Evolutionary conservation across 2,329 filamentous ascomycete genomes (phyloP), one percentile per base, ranked within the genome.

Genomic region (Xylariaceae sp.): DNA sequence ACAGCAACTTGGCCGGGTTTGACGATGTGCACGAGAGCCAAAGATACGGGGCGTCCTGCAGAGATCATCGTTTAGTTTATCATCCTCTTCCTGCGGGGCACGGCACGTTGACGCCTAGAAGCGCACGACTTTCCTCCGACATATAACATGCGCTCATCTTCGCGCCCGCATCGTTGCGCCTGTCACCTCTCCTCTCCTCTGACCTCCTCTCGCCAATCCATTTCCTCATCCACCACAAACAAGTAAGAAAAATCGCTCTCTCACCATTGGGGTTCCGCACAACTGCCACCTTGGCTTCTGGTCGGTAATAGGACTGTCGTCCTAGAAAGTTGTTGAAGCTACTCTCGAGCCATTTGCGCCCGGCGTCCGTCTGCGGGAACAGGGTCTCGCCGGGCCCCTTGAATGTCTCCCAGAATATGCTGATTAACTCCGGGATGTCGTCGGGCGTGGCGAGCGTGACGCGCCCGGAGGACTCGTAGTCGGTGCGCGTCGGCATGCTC

Each of bases 351-450:
- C 51, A 57, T 28, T 42, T 43, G 17, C 49, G 51, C 8, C 51
- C 54, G 22, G 37, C 43, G 2, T 55, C 49, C 9, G 48, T 54
- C 9, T 52, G 53, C 4, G 51, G 54, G 32, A 58, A 57, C 11
- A 51, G 37, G 13, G 42, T 29, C 31, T 54, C 53, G 4, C 45
- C 54, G 3, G 53, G 51, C 9, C 50, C 49, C 35, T 39, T 47
- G 28, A 53, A 57, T 4, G 54, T 50, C 37, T 53, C 53, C 50
- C 49, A 52, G 42, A 54, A 54, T 19, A 58, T 53, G 32, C 45
- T 40, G 31, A 55, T 38, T 13, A 55, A 43, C 11, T 47, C 47
- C 6, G 52, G 43, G 29, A 57, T 52, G 26, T 56, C 50, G 24
- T 52, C 49, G 9, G 39, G 35, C 4, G 34, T 56, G 15, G 55